Evolutionary conservation across 371 early-diverging fungal species (phyloP), one percentile per base, ranked within the genome.

Genomic region (Apophysomyces elegans): DNA sequence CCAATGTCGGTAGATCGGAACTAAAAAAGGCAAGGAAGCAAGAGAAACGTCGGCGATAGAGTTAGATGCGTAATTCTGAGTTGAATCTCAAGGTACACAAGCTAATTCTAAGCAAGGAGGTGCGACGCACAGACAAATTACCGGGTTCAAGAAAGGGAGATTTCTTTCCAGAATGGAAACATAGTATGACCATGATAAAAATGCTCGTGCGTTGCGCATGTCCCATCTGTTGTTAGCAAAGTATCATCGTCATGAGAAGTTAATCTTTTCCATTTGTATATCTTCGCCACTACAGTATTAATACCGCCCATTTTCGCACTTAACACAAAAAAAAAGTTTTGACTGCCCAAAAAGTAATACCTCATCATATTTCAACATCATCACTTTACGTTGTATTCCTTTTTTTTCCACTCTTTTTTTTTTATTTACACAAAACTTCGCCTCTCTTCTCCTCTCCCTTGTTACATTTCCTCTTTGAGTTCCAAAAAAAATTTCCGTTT

Each of bases 201-300:
- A 50, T 21, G 54, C 54, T 50, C 54, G 54, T 50, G 54, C 54
- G 54, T 50, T 50, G 54, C 54, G 54, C 54, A 50, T 50, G 54
- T 47, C 47, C 41, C 47, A 47, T 47, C 47, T 7, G 47, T 47
- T 7, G 47, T 50, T 50, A 18, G 21, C 54, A 50, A 50, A 16
- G 32, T 5, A 50, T 50, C 54, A 47, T 47, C 47, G 47, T 47
- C 47, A 50, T 50, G 54, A 50, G 21, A 50, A 50, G 54, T 50
- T 50, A 50, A 50, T 50, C 54, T 50, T 47, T 47, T 47, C 47
- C 18, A 47, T 47, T 47, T 47, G 13, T n/a, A n/a, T 18, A 43
- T 43, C 43, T 4, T 50, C 32, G 16, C 54, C 21, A 16, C 5
- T 16, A 26, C 21, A 50, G 54, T 50, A 50, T 50, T 50, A 21